Base-by-base conservation (phyloP, 2,329 filamentous ascomycete genomes). In the Sphaceloma murrayae region DNA sequence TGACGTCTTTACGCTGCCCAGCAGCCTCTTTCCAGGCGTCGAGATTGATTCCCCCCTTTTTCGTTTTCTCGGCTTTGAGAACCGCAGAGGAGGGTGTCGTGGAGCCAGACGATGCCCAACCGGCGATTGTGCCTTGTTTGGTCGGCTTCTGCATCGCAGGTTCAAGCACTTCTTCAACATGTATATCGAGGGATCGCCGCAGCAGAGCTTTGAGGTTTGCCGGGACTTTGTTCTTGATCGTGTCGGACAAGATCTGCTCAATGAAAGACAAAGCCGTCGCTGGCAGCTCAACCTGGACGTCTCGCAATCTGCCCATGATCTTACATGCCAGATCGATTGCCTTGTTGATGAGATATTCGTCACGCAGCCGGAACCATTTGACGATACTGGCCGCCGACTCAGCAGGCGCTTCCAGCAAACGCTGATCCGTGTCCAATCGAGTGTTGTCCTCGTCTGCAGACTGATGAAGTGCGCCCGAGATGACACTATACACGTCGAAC, bases 291-390 rank as follows among this genome's bases (percentile, higher is more conserved):
- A 94, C 78, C 43, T 76, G 73, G 39, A 85, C 81, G 52, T 88
- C 81, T 30, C 80, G 78, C n/a, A 98, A 69, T 16, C 86, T 80
- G 10, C 76, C 75, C 26, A 98, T 73, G 47, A 98, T 79, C 60
- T 94, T 94, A 54, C 80, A 78, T 22, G 95, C 76, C 19, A 96
- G 74, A 19, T 78, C 80, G 38, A 94, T 85, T 10, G 89, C 80
- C 29, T 85, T 85, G 48, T 75, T 78, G 26, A 91, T 80, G 5
- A 98, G 74, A 62, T 87, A 95, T 45, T 78, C 74, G 60, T 98
- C 91, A 50, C 89, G 82, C 3, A 98, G 72, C 46, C 91, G 79
- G 45, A 98, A 74, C 86, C 94, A 94, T 58, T 82, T 85, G 27
- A 82, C 80, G 63, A 94, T 80, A 11, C 66, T 68, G 48, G 78